phyloP scores from a whole-genome alignment of 2,329 filamentous ascomycete species.

The Lecanicillium sp. region DNA sequence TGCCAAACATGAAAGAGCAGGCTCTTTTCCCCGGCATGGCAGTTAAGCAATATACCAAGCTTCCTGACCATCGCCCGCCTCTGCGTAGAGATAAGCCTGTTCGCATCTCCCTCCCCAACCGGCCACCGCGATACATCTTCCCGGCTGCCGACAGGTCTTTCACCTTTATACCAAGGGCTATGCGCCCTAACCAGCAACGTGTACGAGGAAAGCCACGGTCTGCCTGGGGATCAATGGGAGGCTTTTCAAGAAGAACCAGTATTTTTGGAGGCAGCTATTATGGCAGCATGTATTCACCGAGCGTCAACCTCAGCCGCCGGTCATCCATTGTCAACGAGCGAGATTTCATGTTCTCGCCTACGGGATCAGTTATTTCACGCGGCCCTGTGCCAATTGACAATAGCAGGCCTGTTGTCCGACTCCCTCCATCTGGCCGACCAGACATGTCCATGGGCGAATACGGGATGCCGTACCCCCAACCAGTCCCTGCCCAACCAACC shows the following conservation, averaged over 20 bases:
- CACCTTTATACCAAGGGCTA: constrained; percentile 91
- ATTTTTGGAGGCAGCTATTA: constrained; percentile 62
- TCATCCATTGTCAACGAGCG: constrained; percentile 65
- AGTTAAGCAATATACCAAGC: constrained; percentile 83
- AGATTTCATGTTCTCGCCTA: constrained; percentile 72
- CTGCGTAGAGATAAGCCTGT: constrained; percentile 94
- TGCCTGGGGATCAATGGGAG: constrained; percentile 57
- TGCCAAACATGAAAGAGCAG: constrained; percentile 67
- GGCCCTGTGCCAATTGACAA: constrained; percentile 53
- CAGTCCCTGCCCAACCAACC: too few species aligned
- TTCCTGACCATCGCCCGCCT: constrained; percentile 90
- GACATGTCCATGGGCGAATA: constrained; percentile 11
- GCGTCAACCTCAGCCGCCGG: constrained; percentile 77
- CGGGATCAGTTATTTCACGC: constrained; percentile 67
- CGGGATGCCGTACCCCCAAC: too few species aligned
- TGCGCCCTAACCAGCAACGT: constrained; percentile 87
- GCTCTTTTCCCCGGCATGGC: constrained; percentile 66
- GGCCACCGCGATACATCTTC: constrained; percentile 79
- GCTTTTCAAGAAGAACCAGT: constrained; percentile 73
- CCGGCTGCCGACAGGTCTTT: constrained; percentile 87
- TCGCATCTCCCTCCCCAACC: constrained; percentile 77
- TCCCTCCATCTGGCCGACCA: constrained; percentile 55
- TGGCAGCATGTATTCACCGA: constrained; percentile 78
- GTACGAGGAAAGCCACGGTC: constrained; percentile 62
- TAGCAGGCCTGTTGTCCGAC: constrained; percentile 67